Conservation (phyloP, 2,329 filamentous ascomycete species). For the Cytospora leucostoma region DNA sequence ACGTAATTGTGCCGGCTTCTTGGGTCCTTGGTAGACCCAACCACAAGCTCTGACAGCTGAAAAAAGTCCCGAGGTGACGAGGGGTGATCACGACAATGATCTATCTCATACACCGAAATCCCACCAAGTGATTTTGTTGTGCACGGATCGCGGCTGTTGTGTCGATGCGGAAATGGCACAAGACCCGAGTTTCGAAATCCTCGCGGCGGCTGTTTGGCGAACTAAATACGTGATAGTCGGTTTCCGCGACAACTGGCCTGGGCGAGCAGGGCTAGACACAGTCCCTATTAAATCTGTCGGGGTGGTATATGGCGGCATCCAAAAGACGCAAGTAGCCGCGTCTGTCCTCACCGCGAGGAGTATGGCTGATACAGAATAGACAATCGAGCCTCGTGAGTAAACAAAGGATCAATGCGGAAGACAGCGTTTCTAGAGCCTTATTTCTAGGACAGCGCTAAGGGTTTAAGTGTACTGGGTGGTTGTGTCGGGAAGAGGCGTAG, state of each 20-base stretch:
- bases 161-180: slow-evolving; percentile 18
- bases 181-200: slow-evolving; percentile 10
- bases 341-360: slow-evolving; percentile 28
- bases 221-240: slow-evolving; percentile 12
- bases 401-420: slow-evolving; percentile 31
- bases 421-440: slow-evolving; percentile 26
- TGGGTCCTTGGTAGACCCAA: slow-evolving; percentile 43
- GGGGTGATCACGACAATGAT: slow-evolving; percentile 18
- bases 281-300: slow-evolving; percentile 24
- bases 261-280: slow-evolving; percentile 4
- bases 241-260: slow-evolving; percentile 6
- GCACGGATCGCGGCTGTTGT: slow-evolving; percentile 15
- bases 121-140: slow-evolving; percentile 8
- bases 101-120: slow-evolving; percentile 15
- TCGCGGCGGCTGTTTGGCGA: slow-evolving; percentile 17
- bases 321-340: slow-evolving; percentile 35
- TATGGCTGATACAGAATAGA: slow-evolving; percentile 21
- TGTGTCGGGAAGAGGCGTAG: slow-evolving; percentile 18
- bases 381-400: slow-evolving; percentile 26
- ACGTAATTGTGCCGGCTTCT: slow-evolving; percentile 50
- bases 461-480: slow-evolving; percentile 12
- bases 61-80: slow-evolving; percentile 10
- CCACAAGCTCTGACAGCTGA: slow-evolving; percentile 27
- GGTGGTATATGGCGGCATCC: slow-evolving; percentile 33
- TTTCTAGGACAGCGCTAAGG: slow-evolving; percentile 22